Conservation (phyloP, 2,329 filamentous ascomycete species). For the Herpotrichia juniperi region DNA sequence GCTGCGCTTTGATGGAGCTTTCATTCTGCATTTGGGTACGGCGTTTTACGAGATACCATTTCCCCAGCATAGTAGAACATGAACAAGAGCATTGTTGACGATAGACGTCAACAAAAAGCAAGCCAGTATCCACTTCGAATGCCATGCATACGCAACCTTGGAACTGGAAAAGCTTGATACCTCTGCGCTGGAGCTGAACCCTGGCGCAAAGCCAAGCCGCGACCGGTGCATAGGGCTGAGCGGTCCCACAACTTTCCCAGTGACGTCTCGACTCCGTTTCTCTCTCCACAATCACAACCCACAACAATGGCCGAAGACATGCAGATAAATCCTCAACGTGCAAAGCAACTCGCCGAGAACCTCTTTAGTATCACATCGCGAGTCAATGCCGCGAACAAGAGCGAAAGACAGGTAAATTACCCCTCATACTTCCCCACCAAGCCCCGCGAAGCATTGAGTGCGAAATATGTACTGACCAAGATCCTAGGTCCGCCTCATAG, state of each 20-base stretch:
- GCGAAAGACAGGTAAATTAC: slow-evolving; percentile 32
- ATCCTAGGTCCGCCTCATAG: slow-evolving; percentile 80
- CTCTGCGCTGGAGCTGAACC: too few species aligned
- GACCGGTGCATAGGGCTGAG: slow-evolving; percentile 15
- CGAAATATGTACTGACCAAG: slow-evolving; percentile 10
- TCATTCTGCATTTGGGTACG: not conserved
- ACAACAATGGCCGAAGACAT: slow-evolving; percentile 44
- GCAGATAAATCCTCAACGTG: slow-evolving; percentile 51
- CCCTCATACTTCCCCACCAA: slow-evolving; percentile 1
- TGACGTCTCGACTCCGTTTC: slow-evolving; percentile 18
- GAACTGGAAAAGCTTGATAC: not conserved
- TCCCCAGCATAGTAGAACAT: not conserved
- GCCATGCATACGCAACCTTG: not conserved
- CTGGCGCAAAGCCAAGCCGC: not conserved
- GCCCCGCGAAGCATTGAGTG: not conserved
- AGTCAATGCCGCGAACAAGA: slow-evolving; percentile 47
- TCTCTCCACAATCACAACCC: slow-evolving; percentile 19
- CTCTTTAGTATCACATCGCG: slow-evolving; percentile 49
- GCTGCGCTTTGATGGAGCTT: not conserved
- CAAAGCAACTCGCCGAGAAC: slow-evolving; percentile 54
- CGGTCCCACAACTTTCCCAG: not conserved
- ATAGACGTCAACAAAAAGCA: too few species aligned
- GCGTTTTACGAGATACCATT: not conserved
- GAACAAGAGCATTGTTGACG: not conserved
- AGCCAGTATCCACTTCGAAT: too few species aligned